A percentile compares a stretch with the other conserved stretches of the same genome.
These are phyloP conservation scores for Cladobotryum protrusum DNA, from an alignment of 2,329 filamentous ascomycete genomes.

Conservation along the genomic window DNA sequence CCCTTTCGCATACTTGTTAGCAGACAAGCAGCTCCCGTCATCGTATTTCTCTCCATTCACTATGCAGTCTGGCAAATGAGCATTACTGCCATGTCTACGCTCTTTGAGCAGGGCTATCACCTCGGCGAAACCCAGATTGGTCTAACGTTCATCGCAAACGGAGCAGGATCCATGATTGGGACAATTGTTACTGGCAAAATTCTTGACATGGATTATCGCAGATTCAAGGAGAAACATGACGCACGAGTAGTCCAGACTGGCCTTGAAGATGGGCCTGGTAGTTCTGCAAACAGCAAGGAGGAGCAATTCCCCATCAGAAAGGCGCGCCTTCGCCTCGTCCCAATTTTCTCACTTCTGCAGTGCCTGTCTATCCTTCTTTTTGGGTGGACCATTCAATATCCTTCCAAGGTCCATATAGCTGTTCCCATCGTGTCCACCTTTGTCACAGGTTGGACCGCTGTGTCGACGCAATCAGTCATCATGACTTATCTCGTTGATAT, in stretches of 20 bases:
- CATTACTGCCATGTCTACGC: conserved; percentile 40
- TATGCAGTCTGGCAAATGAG: conserved; percentile 52
- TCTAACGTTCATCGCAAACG: conserved; percentile 46
- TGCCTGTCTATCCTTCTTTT: conserved; percentile 45
- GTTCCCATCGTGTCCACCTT: conserved; percentile 42
- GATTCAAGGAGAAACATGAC: conserved; percentile 42
- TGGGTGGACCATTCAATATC: conserved; percentile 46
- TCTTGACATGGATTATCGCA: conserved; percentile 62
- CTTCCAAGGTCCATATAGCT: conserved; percentile 36
- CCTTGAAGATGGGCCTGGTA: conserved; percentile 44
- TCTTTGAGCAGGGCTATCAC: conserved; percentile 47
- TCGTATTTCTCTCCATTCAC: conserved; percentile 43
- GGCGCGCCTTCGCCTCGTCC: conserved; percentile 43
- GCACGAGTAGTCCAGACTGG: conserved; percentile 35
- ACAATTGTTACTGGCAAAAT: conserved; percentile 44
- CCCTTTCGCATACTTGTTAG: conserved; percentile 33
- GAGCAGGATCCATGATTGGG: conserved; percentile 41
- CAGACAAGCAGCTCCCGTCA: conserved; percentile 41
- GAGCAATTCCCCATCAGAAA: conserved; percentile 45
- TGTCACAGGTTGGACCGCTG: conserved; percentile 41
- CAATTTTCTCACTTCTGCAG: conserved; percentile 44
- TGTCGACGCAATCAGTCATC: conserved; percentile 47
- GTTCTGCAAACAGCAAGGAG: conserved; percentile 44
- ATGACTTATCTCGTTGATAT: conserved; percentile 52
- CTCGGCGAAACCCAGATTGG: conserved; percentile 52